These are phyloP conservation scores for Polytrichum commune DNA, from an alignment of 225 moss, liverwort and hornwort genomes.

Conservation along the genomic window DNA sequence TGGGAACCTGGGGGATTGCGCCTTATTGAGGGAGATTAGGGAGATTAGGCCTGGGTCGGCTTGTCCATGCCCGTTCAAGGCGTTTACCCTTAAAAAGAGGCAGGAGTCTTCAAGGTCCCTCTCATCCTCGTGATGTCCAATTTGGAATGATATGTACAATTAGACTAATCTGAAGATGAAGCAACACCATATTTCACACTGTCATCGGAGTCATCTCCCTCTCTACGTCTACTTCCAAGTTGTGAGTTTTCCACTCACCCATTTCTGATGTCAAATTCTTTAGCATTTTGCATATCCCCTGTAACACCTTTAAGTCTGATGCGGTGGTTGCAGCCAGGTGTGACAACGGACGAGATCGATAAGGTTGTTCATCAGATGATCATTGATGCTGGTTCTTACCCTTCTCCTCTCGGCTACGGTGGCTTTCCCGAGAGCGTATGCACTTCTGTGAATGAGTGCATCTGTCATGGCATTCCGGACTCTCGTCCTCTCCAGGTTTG, in stretches of 20 bases:
- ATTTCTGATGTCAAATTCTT: not conserved
- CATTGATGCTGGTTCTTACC: conserved; percentile 84
- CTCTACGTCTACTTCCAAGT: not conserved
- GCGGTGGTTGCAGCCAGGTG: conserved; percentile 75
- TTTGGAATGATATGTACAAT: too few species aligned
- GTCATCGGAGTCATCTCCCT: not conserved
- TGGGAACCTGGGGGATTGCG: too few species aligned
- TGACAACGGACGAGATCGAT: conserved; percentile 97
- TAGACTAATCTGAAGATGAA: too few species aligned
- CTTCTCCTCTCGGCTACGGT: conserved; percentile 95
- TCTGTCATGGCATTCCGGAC: conserved; percentile 98
- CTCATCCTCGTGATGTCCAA: too few species aligned
- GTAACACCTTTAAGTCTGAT: not conserved
- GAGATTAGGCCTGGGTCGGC: too few species aligned
- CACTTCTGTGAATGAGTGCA: conserved; percentile 97
- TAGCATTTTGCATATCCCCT: not conserved
- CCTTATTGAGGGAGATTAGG: too few species aligned
- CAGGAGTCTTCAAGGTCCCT: too few species aligned
- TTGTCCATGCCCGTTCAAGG: too few species aligned
- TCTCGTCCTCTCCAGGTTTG: conserved; percentile 79
- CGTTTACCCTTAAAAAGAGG: too few species aligned
- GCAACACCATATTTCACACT: too few species aligned
- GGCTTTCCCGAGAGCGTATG: conserved; percentile 94
- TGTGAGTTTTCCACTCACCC: not conserved
- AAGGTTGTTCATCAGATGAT: conserved; percentile 94